Percentiles rank a stretch among this genome's conserved stretches.
Conservation (phyloP, 176 grass and related monocot species). For the Alloteropsis semialata region DNA sequence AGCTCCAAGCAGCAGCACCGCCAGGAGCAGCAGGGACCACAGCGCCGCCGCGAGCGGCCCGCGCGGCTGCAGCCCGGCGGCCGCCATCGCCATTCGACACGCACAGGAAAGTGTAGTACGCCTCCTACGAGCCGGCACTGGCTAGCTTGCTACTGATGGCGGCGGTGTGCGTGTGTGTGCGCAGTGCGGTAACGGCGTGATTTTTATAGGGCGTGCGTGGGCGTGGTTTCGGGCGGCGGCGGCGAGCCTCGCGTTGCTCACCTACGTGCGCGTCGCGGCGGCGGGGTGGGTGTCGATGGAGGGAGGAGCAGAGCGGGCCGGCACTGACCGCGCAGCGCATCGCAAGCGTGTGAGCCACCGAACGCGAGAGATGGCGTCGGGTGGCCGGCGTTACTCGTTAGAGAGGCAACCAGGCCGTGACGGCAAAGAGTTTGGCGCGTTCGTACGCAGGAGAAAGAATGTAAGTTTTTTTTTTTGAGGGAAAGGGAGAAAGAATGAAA, state of each 20-base stretch:
- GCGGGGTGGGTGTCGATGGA: neutral
- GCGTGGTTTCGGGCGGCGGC: neutral
- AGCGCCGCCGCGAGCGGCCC: neutral
- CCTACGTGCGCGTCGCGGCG: neutral
- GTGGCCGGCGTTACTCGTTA: neutral
- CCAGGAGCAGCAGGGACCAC: conserved; percentile 1
- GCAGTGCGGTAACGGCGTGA: neutral
- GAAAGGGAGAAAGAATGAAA: no score
- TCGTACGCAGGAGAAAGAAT: no score
- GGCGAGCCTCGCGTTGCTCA: conserved; percentile 44
- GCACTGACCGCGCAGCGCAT: neutral
- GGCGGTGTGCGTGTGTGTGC: neutral
- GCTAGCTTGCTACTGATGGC: neutral
- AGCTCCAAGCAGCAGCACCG: neutral
- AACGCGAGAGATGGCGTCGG: neutral
- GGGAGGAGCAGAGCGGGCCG: neutral
- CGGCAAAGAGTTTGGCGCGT: no score
- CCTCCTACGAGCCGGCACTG: neutral
- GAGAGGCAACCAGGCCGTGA: no score
- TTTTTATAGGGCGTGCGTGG: conserved; percentile 31
- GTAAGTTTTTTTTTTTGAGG: no score
- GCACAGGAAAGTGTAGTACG: neutral
- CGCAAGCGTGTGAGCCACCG: conserved; percentile 39
- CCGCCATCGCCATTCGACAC: neutral
- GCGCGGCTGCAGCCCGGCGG: neutral